These are phyloP conservation scores for Rutstroemia sp. DNA, from an alignment of 2,329 filamentous ascomycete species.

Conservation along the genomic window DNA sequence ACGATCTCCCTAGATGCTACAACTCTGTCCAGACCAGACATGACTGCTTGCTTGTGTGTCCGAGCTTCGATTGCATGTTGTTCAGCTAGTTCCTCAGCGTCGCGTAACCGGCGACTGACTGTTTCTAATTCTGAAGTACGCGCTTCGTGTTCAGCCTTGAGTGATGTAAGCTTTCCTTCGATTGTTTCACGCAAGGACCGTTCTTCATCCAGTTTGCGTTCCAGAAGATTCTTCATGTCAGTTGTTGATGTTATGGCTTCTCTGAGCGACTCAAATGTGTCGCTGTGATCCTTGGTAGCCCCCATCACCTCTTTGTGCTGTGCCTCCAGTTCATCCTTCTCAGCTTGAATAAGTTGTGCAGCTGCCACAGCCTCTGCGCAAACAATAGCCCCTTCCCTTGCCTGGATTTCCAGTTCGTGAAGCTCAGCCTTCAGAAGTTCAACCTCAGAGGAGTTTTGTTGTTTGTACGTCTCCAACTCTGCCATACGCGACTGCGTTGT, in stretches of 20 bases:
- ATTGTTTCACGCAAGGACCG: constrained; percentile 65
- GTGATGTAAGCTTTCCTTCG: constrained; percentile 67
- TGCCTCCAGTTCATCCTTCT: constrained; percentile 69
- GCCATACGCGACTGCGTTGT: constrained; percentile 76
- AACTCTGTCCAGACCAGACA: constrained; percentile 75
- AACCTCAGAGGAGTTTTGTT: constrained; percentile 75
- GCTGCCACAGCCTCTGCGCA: constrained; percentile 70
- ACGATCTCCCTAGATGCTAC: constrained; percentile 42
- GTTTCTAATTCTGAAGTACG: constrained; percentile 70
- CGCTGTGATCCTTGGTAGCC: constrained; percentile 61
- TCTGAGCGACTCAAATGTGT: constrained; percentile 67
- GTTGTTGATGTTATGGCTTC: constrained; percentile 72
- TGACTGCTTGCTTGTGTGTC: constrained; percentile 74
- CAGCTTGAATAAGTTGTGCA: constrained; percentile 70
- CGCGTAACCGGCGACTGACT: constrained; percentile 65
- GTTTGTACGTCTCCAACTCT: constrained; percentile 77
- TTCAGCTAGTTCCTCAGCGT: constrained; percentile 82
- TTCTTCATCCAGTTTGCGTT: constrained; percentile 79
- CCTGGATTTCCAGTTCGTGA: constrained; percentile 68
- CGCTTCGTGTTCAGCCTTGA: constrained; percentile 78
- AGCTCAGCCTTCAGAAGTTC: constrained; percentile 81
- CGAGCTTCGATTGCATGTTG: constrained; percentile 82
- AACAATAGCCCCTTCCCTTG: constrained; percentile 73
- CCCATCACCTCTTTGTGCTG: constrained; percentile 61
- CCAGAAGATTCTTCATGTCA: constrained; percentile 67